Conservation (phyloP, 23 red algal genomes). For the Gracilaria domingensis region DNA sequence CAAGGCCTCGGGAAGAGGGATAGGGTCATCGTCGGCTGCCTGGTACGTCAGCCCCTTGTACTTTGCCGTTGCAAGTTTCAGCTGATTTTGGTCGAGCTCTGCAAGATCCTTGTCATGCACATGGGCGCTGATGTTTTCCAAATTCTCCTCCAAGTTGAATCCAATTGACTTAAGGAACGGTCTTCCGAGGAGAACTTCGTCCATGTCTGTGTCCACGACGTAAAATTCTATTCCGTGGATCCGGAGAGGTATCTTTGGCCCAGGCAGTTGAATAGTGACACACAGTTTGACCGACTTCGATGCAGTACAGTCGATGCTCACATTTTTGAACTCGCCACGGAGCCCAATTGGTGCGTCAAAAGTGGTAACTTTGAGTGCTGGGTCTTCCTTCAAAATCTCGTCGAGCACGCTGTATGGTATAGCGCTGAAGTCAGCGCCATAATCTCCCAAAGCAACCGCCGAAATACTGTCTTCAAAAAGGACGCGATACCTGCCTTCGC, state of each 20-base stretch:
- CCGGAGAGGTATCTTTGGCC: slow-evolving; percentile 22
- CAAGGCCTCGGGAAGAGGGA: background rate
- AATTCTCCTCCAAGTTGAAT: slow-evolving; percentile 11
- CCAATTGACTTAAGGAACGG: slow-evolving; percentile 58
- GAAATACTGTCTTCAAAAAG: too few species aligned
- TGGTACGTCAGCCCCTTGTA: background rate
- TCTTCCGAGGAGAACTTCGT: slow-evolving; percentile 35
- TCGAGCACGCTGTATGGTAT: background rate
- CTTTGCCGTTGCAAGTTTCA: background rate
- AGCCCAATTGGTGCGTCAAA: background rate
- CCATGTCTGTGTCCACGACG: slow-evolving; percentile 3
- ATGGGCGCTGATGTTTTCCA: background rate
- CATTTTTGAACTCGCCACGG: slow-evolving; percentile 3
- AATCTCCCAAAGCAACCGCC: too few species aligned
- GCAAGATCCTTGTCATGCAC: background rate
- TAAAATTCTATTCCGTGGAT: slow-evolving; percentile 13
- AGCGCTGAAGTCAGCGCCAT: too few species aligned
- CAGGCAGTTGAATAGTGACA: slow-evolving; percentile 25
- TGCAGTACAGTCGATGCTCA: background rate
- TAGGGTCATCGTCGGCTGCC: slow-evolving; percentile 19
- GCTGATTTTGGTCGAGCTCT: background rate
- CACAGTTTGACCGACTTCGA: background rate
- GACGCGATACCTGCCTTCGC: too few species aligned
- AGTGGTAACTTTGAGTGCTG: background rate
- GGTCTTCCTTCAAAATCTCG: too few species aligned